Conservation (phyloP, 2,329 filamentous ascomycete genomes). For the Remersonia thermophila region DNA sequence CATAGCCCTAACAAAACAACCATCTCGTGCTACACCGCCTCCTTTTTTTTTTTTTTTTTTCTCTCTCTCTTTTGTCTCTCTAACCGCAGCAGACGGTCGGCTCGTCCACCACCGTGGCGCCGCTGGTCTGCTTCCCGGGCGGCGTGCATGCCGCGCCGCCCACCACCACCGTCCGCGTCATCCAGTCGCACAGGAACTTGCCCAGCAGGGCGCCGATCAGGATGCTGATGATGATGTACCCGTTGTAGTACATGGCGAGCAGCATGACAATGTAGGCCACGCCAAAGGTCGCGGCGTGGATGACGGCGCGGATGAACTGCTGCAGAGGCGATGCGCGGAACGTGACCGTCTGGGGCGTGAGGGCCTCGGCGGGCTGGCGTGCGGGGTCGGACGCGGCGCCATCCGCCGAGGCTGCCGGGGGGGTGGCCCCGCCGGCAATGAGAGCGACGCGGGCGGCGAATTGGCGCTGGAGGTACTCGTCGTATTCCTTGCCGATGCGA, state of each 20-base stretch:
- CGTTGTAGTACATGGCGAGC: slow-evolving; percentile 34
- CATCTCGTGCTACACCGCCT: not conserved
- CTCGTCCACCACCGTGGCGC: slow-evolving; percentile 29
- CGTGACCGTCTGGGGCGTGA: slow-evolving; percentile 15
- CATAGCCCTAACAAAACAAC: not conserved
- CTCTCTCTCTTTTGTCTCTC: no score
- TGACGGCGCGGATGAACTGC: slow-evolving; percentile 27
- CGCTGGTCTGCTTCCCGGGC: slow-evolving; percentile 14
- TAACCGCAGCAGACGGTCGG: slow-evolving; percentile 35
- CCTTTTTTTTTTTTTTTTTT: no score
- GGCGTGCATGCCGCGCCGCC: slow-evolving; percentile 15
- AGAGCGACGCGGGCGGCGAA: slow-evolving; percentile 25
- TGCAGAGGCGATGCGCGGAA: slow-evolving; percentile 30
- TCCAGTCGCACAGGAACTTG: slow-evolving; percentile 43
- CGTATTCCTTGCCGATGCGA: slow-evolving; percentile 30
- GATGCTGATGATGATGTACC: slow-evolving; percentile 32
- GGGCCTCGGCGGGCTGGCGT: slow-evolving; percentile 3
- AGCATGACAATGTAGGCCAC: slow-evolving; percentile 33
- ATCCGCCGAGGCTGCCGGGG: slow-evolving; percentile 6
- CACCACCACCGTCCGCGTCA: slow-evolving; percentile 31
- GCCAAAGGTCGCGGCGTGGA: slow-evolving; percentile 30
- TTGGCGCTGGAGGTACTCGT: slow-evolving; percentile 27
- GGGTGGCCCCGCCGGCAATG: slow-evolving; percentile 9
- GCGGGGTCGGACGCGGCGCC: slow-evolving; percentile 5
- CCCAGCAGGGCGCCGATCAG: slow-evolving; percentile 37